Evolutionary conservation across 2,329 filamentous ascomycete species (phyloP).

Genomic region (Fusarium sp.): DNA sequence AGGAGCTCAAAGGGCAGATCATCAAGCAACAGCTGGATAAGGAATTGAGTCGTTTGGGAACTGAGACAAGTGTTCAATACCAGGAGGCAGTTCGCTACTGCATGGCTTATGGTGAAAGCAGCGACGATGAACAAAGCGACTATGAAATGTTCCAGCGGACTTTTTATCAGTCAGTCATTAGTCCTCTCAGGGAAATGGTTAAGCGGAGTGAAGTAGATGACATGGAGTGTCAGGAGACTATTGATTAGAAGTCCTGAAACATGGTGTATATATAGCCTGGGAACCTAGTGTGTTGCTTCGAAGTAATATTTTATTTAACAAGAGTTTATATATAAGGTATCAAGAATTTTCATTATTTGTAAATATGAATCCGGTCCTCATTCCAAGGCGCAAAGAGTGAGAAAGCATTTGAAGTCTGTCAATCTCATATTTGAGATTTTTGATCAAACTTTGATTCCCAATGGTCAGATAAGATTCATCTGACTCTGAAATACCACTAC

Average conservation of each 20-base stretch:
- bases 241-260: neutral
- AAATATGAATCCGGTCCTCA: neutral
- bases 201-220: neutral
- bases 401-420: conserved; percentile 13
- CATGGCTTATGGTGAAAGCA: neutral
- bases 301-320: neutral
- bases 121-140: neutral
- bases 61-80: neutral
- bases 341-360: neutral
- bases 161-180: conserved; percentile 14
- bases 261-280: neutral
- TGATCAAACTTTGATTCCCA: neutral
- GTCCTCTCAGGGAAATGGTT: conserved; percentile 5
- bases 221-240: neutral
- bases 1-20: neutral
- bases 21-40: neutral
- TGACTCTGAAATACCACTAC: neutral
- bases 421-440: conserved; percentile 10
- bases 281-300: neutral
- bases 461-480: neutral
- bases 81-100: conserved; percentile 17
- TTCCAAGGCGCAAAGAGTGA: neutral
- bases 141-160: conserved; percentile 5
- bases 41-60: neutral
- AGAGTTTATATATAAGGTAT: neutral